These are phyloP conservation scores for Lanmaoa rubissima DNA, from an alignment of 768 basidiomycete species.

Conservation along the genomic window DNA sequence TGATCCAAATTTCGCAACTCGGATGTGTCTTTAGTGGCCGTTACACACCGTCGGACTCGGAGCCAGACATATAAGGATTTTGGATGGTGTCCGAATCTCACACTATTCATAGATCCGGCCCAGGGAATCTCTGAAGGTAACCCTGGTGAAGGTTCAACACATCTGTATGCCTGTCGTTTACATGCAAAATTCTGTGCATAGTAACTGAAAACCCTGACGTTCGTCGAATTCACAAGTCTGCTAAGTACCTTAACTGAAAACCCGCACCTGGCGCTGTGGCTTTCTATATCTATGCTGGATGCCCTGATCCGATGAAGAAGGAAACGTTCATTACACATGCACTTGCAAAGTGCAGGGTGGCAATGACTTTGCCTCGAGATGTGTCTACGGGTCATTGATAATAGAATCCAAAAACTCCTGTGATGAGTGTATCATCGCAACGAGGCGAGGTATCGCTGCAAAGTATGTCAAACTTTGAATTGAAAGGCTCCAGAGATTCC, in stretches of 20 bases:
- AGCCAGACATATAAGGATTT: background rate
- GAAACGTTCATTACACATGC: background rate
- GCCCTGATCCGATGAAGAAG: background rate
- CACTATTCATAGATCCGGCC: background rate
- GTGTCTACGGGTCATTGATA: background rate
- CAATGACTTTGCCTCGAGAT: background rate
- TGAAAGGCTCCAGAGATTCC: slow-evolving; percentile 2
- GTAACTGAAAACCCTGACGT: background rate
- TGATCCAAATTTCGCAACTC: background rate
- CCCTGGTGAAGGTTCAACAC: background rate
- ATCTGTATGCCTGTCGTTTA: background rate
- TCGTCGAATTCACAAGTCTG: too few relatives aligned
- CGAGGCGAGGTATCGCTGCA: slow-evolving; percentile 63
- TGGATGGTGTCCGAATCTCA: background rate
- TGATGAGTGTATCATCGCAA: slow-evolving; percentile 37
- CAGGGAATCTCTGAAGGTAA: background rate
- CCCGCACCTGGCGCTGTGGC: too few relatives aligned
- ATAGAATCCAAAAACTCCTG: background rate
- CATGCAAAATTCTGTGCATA: background rate
- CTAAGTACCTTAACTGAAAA: too few relatives aligned
- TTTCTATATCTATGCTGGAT: slow-evolving; percentile 2
- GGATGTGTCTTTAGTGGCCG: slow-evolving; percentile 6
- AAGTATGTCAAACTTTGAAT: slow-evolving; percentile 7
- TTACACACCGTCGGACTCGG: background rate
- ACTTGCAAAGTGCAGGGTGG: background rate